These are phyloP conservation scores for Neophaeococcomyces aloes DNA, from an alignment of 2,329 filamentous ascomycete species.

Conservation along the genomic window DNA sequence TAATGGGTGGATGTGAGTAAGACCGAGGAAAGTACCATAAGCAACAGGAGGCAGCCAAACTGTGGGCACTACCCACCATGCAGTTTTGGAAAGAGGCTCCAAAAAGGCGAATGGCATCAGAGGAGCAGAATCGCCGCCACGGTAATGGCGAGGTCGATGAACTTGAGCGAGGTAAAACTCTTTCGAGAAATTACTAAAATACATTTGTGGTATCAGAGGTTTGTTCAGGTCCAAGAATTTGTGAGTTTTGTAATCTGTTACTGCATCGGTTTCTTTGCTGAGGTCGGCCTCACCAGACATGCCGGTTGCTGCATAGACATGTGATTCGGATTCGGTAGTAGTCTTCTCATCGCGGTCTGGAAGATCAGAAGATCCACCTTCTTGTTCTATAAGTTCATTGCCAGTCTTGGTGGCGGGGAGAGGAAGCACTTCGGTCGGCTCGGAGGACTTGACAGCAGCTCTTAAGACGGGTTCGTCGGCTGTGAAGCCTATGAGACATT, in stretches of 20 bases:
- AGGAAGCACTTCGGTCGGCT: constrained; percentile 42
- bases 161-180: constrained; percentile 97
- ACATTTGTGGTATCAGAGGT: constrained; percentile 80
- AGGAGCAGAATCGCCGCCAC: constrained; percentile 80
- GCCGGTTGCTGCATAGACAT: constrained; percentile 54
- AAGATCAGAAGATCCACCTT: constrained; percentile 37
- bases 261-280: constrained; percentile 68
- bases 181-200: constrained; percentile 77
- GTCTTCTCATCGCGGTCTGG: constrained; percentile 17
- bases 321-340: constrained; percentile 2
- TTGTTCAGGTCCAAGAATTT: constrained; percentile 85
- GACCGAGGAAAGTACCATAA: constrained; percentile 61
- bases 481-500: constrained; percentile 74
- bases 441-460: constrained; percentile 37
- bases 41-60: constrained; percentile 73
- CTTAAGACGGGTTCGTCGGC: constrained; percentile 48
- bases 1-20: constrained; percentile 36
- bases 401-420: constrained; percentile 42
- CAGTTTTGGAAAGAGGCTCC: constrained; percentile 90
- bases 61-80: constrained; percentile 81
- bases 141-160: constrained; percentile 91
- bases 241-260: constrained; percentile 70
- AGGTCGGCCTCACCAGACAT: constrained; percentile 85
- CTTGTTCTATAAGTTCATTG: constrained; percentile 34
- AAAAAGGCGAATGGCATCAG: constrained; percentile 87